A percentile compares a stretch with the other conserved stretches of the same genome.
Conservation (phyloP, 352 stramenopile genomes). For the Thraustotheca clavata region DNA sequence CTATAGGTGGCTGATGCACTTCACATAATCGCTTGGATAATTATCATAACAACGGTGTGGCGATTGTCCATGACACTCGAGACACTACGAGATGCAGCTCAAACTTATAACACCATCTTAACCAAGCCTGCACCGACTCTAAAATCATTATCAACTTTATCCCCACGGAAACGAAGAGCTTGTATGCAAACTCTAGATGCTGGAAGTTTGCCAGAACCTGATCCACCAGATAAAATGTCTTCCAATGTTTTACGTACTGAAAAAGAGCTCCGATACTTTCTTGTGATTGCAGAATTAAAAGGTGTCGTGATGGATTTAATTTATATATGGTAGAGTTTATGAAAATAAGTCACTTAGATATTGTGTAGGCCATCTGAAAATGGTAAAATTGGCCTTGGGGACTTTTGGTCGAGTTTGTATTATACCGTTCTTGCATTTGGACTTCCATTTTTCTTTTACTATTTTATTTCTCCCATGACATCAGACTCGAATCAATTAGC, state of each 20-base stretch:
- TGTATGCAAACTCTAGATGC: no score
- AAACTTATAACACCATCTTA: not conserved
- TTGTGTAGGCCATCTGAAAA: constrained; percentile 24
- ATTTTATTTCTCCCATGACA: constrained; percentile 23
- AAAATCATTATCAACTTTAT: no score
- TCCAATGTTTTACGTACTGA: constrained; percentile 23
- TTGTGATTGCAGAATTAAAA: constrained; percentile 26
- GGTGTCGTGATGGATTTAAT: constrained; percentile 24
- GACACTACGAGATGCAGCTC: constrained; percentile 24
- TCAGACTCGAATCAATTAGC: constrained; percentile 18
- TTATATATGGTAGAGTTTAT: constrained; percentile 31
- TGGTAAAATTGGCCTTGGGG: constrained; percentile 30
- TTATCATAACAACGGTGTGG: constrained; percentile 27
- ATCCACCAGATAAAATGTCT: not conserved
- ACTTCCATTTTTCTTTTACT: constrained; percentile 25
- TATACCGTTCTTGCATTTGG: constrained; percentile 26
- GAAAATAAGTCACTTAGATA: not conserved
- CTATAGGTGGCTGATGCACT: constrained; percentile 17
- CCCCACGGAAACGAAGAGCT: no score
- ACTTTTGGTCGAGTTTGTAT: constrained; percentile 29
- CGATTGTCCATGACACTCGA: constrained; percentile 26
- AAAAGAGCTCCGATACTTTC: constrained; percentile 29
- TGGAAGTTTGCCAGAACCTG: constrained; percentile 17
- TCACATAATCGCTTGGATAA: constrained; percentile 18
- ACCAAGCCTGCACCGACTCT: no score